Evolutionary conservation across 345 rosid genomes (phyloP), one percentile per base, ranked within the genome.

Genomic region (Rubroshorea leprosula): DNA sequence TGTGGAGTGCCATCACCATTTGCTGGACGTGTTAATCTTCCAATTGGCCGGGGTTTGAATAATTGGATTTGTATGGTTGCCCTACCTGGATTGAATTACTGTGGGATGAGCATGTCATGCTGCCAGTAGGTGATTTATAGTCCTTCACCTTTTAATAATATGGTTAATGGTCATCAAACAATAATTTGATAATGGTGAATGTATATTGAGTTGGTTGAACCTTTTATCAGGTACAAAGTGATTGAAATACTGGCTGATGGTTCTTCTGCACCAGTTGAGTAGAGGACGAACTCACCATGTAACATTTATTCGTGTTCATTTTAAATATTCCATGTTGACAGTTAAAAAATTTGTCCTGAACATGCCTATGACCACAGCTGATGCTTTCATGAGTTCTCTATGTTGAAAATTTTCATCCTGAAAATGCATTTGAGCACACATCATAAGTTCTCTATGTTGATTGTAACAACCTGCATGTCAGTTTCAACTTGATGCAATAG

Each of bases 61-160:
- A 89, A 87, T 66, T 69, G 96, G 61, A 72, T 89, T 49, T 85
- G 96, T 50, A 93, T 93, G 96, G 72, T 84, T 79, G 97, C 97
- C 66, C 58, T 82, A 35, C 79, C 82, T 51, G 97, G 95, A 54
- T 59, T 80, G 18, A 44, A 48, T 51, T 67, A 60, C 55, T 65
- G 64, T 54, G 84, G 35, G 94, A 49, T 83, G 60, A 20, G 78
- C 82, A 1, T 96, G 97, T 41, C 76, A 80, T 80, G 97, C 97
- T 76, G 91, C 96, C 76, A 85, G 96, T 83, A 87, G 97, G 99
- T 89, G 97, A 83, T 81, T 72, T 63, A 69, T 78, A 51, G 63
- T 51, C 65, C 68, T 18, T n/a, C n/a, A n/a, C n/a, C n/a, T n/a
- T 17, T 16, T 57, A 47, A 23, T 23, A 29, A 41, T 14, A 26